These are phyloP conservation scores for Kodamaea kakaduensis DNA, from an alignment of 805 yeast genomes.

Conservation along the genomic window DNA sequence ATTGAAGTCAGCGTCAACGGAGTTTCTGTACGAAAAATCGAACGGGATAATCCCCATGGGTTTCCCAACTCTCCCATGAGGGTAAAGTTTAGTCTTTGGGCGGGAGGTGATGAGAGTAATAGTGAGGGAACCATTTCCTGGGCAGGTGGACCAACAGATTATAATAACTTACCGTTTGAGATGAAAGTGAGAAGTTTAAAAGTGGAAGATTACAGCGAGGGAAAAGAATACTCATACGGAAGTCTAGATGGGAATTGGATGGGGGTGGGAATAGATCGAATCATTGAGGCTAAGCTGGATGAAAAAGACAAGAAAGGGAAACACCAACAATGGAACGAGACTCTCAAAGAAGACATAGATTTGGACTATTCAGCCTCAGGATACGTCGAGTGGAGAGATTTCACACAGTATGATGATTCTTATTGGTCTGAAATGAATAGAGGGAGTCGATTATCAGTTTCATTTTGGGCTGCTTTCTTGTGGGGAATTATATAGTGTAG, in stretches of 20 bases:
- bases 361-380: no score
- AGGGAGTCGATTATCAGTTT: no score
- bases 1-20: conserved; percentile 32
- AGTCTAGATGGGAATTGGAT: conserved; percentile 17
- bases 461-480: no score
- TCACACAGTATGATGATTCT: no score
- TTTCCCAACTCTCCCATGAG: conserved; percentile 36
- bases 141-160: conserved; percentile 39
- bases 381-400: no score
- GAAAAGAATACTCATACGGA: conserved; percentile 28
- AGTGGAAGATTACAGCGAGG: conserved; percentile 28
- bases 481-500: no score
- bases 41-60: conserved; percentile 21
- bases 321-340: no score
- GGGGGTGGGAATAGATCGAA: conserved; percentile 4
- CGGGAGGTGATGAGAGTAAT: conserved; percentile 37
- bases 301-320: no score
- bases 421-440: no score
- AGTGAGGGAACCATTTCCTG: conserved; percentile 34
- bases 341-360: no score
- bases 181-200: conserved; percentile 25
- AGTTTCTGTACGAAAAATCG: conserved; percentile 21
- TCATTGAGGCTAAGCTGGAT: no score
- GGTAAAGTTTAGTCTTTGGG: conserved; percentile 37
- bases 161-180: conserved; percentile 25